Base-by-base conservation (phyloP, 768 basidiomycete species). In the Suillus discolor region DNA sequence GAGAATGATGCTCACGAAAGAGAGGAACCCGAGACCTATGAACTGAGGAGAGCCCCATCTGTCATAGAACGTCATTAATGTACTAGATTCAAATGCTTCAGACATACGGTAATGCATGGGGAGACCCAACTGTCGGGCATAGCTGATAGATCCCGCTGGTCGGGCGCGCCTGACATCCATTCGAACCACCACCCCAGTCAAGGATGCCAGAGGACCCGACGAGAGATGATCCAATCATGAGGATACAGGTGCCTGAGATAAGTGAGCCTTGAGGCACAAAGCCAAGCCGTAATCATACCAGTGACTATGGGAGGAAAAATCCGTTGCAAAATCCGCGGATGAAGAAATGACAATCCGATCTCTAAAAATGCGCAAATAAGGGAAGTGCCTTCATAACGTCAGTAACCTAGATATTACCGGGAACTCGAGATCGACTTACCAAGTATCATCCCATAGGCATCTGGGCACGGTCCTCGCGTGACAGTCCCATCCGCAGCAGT, bases 121-220 rank as follows among this genome's bases (percentile, higher is more conserved):
- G 91, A 9, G 92, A 91, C 38, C 78, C 76, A 57, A 88, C 90
- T 15, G 84, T 88, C 0, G 92, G 93, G 70, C 93, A 96, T 2
- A 92, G 79, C 65, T 79, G 74, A 74, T 91, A 94, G 63, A 90
- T 83, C 2, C 92, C 90, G 8, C 81, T 84, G 3, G 79, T 78
- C 1, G 91, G 91, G n/a, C 86, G 82, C 5, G 66, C 66, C 57
- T 81, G 78, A 73, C 93, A 96, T 65, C 83, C 83, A 67, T 92
- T 93, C 8, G 89, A 88, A 18, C 93, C 93, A 39, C 93, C 93
- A 51, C 89, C 93, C 93, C 93, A 96, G 75, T 93, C 88, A 12
- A 84, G 83, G 53, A 90, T 85, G 4, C 93, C 93, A 8, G 89
- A 91, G 1, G 81, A 77, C 47, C 92, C 92, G 61, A 95, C 83